Evolutionary conservation across 345 rosid genomes (phyloP), one percentile per base, ranked within the genome.

Genomic region (Eucalyptus guilfoylei): DNA sequence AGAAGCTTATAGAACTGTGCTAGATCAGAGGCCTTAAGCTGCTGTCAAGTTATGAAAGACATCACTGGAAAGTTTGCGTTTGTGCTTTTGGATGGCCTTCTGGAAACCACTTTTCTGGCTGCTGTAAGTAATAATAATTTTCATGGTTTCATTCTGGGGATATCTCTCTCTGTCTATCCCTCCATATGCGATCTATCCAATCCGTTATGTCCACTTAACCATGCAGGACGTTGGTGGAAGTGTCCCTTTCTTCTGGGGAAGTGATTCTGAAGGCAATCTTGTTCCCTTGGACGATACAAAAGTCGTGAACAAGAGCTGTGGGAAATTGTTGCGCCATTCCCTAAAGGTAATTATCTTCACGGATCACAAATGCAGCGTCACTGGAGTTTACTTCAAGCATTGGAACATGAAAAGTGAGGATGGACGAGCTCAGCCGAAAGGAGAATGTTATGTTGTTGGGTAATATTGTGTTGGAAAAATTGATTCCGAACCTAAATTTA

Each of bases 281-380:
- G 60, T 54, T 54, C 60, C 60, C 60, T 54, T 12, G 0, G 60
- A 23, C 0, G 1, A 54, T 54, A 28, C 28, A 54, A 28, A 1
- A 4, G 12, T 54, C 28, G 0, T 96, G 85, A 92, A 95, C 92
- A 95, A 94, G 91, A 93, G 97, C 81, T 96, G 99, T 89, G 99
- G 99, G 64, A 96, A 95, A 93, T 96, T 67, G 96, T 94, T 94
- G 99, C 99, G 2, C 99, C 99, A 88, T 97, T 98, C 90, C 99
- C 99, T 50, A 95, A 96, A 95, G 99, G 99, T 98, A 93, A 86
- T 48, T 60, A 37, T 23, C 37, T 76, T 86, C n/a, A 26, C 4
- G 1, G n/a, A 58, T 24, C 11, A 12, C 5, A 24, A 3, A 58
- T 24, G n/a, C 6, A 28, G 64, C 0, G 30, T 58, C n/a, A 58